A percentile compares a stretch with the other conserved stretches of the same genome.
Conservation (phyloP, 495 filamentous ascomycete genomes). For the Hyaloscypha variabilis region DNA sequence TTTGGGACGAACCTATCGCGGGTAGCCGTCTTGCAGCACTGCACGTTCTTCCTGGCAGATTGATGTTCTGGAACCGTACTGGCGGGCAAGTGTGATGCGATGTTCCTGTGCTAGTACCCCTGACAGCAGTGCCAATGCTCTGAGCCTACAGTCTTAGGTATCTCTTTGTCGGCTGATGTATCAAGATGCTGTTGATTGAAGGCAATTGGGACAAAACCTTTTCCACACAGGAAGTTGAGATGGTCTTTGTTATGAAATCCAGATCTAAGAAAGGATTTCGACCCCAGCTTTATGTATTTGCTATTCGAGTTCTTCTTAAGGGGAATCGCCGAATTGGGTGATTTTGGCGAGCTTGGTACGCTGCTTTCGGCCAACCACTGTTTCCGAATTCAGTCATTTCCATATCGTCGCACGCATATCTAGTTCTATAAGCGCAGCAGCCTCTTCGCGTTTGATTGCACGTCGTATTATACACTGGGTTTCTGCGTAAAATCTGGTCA, state of each 20-base stretch:
- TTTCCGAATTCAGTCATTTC: slow-evolving; percentile 13
- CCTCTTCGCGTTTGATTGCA: not conserved
- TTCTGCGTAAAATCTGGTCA: not conserved
- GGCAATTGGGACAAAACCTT: slow-evolving; percentile 5
- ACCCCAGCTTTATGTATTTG: slow-evolving; percentile 30
- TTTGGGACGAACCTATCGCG: slow-evolving; percentile 46
- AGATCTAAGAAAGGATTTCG: slow-evolving; percentile 28
- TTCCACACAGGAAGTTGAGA: slow-evolving; percentile 6
- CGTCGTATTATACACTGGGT: not conserved
- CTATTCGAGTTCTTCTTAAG: slow-evolving; percentile 15
- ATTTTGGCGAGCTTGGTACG: slow-evolving; percentile 25
- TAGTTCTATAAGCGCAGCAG: not conserved
- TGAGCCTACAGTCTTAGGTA: slow-evolving; percentile 20
- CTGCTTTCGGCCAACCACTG: slow-evolving; percentile 31
- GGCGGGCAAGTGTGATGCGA: slow-evolving; percentile 24
- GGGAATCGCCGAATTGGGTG: slow-evolving; percentile 22
- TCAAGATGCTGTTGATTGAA: slow-evolving; percentile 23
- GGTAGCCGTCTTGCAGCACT: slow-evolving; percentile 32
- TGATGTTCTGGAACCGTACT: slow-evolving; percentile 31
- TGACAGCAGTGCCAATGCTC: slow-evolving; percentile 23
- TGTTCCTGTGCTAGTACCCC: slow-evolving; percentile 29
- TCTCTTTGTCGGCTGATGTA: slow-evolving; percentile 28
- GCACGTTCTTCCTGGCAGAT: slow-evolving; percentile 23
- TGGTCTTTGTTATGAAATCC: slow-evolving; percentile 30
- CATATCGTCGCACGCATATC: not conserved